phyloP scores from a whole-genome alignment of 1,284 basidiomycete genomes.

The Ustilago sp. region DNA sequence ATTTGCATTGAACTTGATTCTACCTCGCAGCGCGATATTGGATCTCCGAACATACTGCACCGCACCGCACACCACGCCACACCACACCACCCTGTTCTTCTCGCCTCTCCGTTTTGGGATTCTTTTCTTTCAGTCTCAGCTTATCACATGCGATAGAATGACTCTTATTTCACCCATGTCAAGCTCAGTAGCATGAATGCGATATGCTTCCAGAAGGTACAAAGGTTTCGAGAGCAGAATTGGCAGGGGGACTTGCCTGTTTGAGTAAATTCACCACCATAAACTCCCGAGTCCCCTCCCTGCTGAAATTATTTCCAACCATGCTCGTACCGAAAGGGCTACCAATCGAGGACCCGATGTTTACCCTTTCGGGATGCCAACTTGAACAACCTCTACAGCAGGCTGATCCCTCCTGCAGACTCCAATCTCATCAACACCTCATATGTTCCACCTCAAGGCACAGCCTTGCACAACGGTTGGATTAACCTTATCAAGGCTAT shows the following conservation, averaged over 20 bases:
- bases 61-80: constrained; percentile 10
- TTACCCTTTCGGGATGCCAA: too few relatives aligned
- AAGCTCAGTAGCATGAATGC: not conserved
- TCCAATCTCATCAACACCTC: too few relatives aligned
- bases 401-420: too few relatives aligned
- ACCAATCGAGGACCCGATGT: too few relatives aligned
- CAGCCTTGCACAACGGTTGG: too few relatives aligned
- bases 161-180: not conserved
- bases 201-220: not conserved
- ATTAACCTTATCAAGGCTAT: too few relatives aligned
- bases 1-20: constrained; percentile 30
- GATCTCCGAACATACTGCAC: constrained; percentile 25
- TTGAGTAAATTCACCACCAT: too few relatives aligned
- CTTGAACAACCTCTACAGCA: too few relatives aligned
- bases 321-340: too few relatives aligned
- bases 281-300: too few relatives aligned
- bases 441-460: too few relatives aligned
- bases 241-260: not conserved
- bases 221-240: constrained; percentile 3
- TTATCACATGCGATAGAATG: not conserved
- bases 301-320: too few relatives aligned
- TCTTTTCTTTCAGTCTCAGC: not conserved
- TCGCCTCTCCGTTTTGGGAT: not conserved
- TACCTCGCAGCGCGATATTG: constrained; percentile 28
- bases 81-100: constrained; percentile 11